Base-by-base conservation (phyloP, 345 rosid genomes). In the Lepidium sativum region DNA sequence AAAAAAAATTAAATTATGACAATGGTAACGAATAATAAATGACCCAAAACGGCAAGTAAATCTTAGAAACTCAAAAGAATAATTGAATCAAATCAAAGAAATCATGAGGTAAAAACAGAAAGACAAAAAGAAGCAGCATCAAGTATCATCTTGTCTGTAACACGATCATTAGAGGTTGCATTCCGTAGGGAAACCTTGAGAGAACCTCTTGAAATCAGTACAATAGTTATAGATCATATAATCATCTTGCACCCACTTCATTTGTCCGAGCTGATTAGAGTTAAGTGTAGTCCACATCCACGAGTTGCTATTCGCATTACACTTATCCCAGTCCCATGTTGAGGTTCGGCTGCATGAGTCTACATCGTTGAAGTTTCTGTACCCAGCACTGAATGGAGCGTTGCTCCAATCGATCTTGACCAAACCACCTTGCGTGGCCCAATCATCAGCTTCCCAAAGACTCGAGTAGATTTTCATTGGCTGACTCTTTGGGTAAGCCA, bases 391-490 rank as follows among this genome's bases (percentile, higher is more conserved):
- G 77, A 86, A 84, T 1, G 94, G 96, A 8, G 94, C 88, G 38
- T 70, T 69, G 11, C 69, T 50, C 91, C 91, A 84, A 39, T 83
- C 84, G 1, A 65, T 83, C 81, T 86, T 84, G 12, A 82, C 79
- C 15, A 47, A 67, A 1, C 88, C 91, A 0, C 92, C 92, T 15
- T 80, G 81, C 6, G 92, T 86, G 1, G 92, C 90, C 92, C 85
- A 84, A 25, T 86, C 79, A 54, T 86, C 96, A 1, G 88, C 96
- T 72, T 86, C 80, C 90, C 92, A 86, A 0, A 88, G 60, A 39
- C 84, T 83, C 0, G 86, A 83, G 62, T 83, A 72, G 0, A 86
- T 65, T 38, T 80, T 84, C 90, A 84, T 88, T 1, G 86, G 75
- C 53, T 84, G 84, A 51, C 44, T 77, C 73, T 78, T 86, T 0